These are phyloP conservation scores for Excoecaria agallocha DNA, from an alignment of 345 rosid genomes.

Conservation along the genomic window DNA sequence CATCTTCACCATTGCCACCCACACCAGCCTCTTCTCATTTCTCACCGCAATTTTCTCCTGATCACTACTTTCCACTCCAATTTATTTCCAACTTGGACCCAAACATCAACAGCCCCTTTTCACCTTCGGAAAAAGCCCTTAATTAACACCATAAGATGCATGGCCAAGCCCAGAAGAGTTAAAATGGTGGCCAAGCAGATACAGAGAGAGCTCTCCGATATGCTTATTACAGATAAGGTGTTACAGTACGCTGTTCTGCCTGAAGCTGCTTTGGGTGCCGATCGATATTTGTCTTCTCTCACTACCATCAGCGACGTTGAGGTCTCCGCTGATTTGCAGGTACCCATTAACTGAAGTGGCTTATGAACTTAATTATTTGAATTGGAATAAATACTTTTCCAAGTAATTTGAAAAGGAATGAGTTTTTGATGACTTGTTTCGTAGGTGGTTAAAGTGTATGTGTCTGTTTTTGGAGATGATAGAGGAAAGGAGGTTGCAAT, in stretches of 20 bases:
- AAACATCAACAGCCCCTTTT: slow-evolving; percentile 25
- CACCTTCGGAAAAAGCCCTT: slow-evolving; percentile 27
- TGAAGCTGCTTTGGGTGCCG: slow-evolving; percentile 85
- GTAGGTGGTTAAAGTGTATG: slow-evolving; percentile 91
- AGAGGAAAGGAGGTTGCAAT: slow-evolving; percentile 87
- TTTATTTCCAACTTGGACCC: slow-evolving; percentile 27
- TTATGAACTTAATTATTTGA: background rate
- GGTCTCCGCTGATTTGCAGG: slow-evolving; percentile 82
- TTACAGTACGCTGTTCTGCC: slow-evolving; percentile 81
- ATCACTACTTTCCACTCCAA: slow-evolving; percentile 27
- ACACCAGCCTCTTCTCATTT: slow-evolving; percentile 22
- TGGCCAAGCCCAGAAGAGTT: slow-evolving; percentile 91
- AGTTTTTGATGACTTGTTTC: background rate
- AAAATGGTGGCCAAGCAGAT: slow-evolving; percentile 90
- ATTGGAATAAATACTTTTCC: background rate
- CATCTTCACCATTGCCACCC: slow-evolving; percentile 24
- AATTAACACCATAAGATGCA: slow-evolving; percentile 49
- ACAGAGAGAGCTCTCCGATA: slow-evolving; percentile 81
- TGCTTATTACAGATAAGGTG: slow-evolving; percentile 82
- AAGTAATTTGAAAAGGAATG: background rate
- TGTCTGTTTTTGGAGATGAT: slow-evolving; percentile 94
- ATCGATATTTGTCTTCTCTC: slow-evolving; percentile 75
- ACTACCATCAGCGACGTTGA: slow-evolving; percentile 86
- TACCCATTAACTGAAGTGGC: slow-evolving; percentile 10
- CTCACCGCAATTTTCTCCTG: slow-evolving; percentile 14